Base-by-base conservation (phyloP, 129 eudicot species). In the Artemisia argyi region DNA sequence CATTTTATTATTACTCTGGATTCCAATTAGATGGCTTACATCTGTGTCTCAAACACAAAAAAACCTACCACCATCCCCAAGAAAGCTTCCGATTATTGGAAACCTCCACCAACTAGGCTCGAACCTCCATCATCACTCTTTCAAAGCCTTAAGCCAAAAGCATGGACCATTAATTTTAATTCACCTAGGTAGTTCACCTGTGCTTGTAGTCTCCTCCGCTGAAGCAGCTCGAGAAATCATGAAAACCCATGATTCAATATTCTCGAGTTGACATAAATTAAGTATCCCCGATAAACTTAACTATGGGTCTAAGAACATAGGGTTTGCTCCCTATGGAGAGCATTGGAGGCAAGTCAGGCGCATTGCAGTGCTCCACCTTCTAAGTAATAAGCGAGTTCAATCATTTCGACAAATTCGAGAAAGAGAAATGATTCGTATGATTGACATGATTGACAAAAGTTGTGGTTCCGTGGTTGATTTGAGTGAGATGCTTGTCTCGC, bases 71-170 rank as follows among this genome's bases (percentile, higher is more conserved):
- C 83, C 83, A 24, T 85, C 89, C 0, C 86, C 83, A 3, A 42
- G 48, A 72, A 78, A 63, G 68, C 85, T 84, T 14, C 89, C 89
- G 3, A 65, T 84, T 15, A 54, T 85, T 1, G 86, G 89, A 47
- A 69, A 85, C 80, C 83, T 85, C 12, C 87, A 79, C 57, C 82
- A 79, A 52, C 63, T 85, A 9, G 90, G 90, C 39, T 50, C 65
- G 3, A 18, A 1, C 53, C 78, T 83, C 24, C 4, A 3, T 3
- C 87, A 76, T 61, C 61, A 4, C 32, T 48, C 77, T 15, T 61
- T 61, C 30, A 73, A 79, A 7, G 35, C 66, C 19, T 76, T 78
- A 53, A 48, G 81, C n/a, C 71, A 24, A 42, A 63, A 59, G 59
- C 67, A 80, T 61, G 89, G 89, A 3, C 82, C 84, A 0, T 12